A percentile compares a stretch with the other conserved stretches of the same genome.
Conservation (phyloP, 345 rosid species). For the Citrus australasica region DNA sequence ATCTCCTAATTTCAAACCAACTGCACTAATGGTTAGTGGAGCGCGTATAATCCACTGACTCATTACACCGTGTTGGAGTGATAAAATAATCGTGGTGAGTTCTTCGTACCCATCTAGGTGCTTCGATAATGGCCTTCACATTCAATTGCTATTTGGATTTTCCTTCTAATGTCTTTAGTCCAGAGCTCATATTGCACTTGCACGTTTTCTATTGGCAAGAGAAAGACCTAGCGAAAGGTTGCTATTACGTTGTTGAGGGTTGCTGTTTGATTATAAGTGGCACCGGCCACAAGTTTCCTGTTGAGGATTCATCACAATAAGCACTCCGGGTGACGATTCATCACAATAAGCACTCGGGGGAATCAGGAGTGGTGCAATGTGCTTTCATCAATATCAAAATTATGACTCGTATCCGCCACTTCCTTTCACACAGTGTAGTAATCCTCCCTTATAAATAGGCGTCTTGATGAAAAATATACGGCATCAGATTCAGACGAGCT, state of each 20-base stretch:
- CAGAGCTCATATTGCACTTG: neutral
- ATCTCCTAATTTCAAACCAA: neutral
- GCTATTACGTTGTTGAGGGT: neutral
- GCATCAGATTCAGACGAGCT: neutral
- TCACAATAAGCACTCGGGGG: neutral
- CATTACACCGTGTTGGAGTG: neutral
- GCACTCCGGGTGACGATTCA: neutral
- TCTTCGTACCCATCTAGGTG: neutral
- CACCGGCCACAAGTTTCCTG: neutral
- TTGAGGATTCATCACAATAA: neutral
- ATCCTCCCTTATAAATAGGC: neutral
- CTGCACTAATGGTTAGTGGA: slow-evolving; percentile 13
- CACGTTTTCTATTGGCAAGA: slow-evolving; percentile 4
- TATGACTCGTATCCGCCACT: neutral
- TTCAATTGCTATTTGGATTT: neutral
- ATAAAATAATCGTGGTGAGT: neutral
- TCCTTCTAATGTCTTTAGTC: neutral
- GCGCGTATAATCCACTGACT: slow-evolving; percentile 25
- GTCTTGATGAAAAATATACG: neutral
- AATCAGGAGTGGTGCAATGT: neutral
- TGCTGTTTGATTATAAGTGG: neutral
- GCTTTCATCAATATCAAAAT: neutral
- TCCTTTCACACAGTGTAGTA: neutral
- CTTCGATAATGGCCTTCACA: neutral
- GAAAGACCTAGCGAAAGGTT: neutral